Percentiles rank a stretch among this genome's conserved stretches.
These are phyloP conservation scores for Cunninghamia lanceolata DNA, from an alignment of 75 land plant genomes.

Conservation along the genomic window DNA sequence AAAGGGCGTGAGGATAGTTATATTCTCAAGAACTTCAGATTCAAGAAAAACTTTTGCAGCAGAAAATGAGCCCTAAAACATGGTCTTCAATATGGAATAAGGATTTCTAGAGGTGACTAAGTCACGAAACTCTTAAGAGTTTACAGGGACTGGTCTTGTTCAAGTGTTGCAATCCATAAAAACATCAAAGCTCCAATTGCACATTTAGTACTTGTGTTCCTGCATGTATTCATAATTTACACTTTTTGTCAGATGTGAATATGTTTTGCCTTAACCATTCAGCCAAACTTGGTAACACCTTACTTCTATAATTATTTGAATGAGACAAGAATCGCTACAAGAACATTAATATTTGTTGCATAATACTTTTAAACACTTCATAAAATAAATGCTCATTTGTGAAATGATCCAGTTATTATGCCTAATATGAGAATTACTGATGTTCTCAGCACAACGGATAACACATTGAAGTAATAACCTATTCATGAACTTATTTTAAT, in stretches of 20 bases:
- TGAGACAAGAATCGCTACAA: too few relatives aligned
- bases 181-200: neutral
- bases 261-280: too few relatives aligned
- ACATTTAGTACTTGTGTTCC: neutral
- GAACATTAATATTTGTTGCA: too few relatives aligned
- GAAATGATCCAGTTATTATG: neutral
- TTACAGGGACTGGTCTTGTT: neutral
- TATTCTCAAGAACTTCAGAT: neutral
- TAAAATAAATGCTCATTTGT: neutral
- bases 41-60: neutral
- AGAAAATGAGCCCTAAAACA: neutral
- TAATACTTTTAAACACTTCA: too few relatives aligned
- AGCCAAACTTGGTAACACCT: neutral
- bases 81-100: neutral
- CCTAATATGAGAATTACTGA: neutral
- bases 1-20: neutral
- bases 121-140: neutral
- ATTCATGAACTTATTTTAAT: too few relatives aligned
- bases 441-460: neutral
- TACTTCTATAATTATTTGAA: neutral
- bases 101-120: neutral
- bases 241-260: too few relatives aligned
- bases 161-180: neutral
- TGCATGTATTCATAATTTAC: neutral
- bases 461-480: neutral